These are phyloP conservation scores for Sporothrix brunneoviolacea DNA, from an alignment of 2,329 filamentous ascomycete genomes.

Conservation along the genomic window DNA sequence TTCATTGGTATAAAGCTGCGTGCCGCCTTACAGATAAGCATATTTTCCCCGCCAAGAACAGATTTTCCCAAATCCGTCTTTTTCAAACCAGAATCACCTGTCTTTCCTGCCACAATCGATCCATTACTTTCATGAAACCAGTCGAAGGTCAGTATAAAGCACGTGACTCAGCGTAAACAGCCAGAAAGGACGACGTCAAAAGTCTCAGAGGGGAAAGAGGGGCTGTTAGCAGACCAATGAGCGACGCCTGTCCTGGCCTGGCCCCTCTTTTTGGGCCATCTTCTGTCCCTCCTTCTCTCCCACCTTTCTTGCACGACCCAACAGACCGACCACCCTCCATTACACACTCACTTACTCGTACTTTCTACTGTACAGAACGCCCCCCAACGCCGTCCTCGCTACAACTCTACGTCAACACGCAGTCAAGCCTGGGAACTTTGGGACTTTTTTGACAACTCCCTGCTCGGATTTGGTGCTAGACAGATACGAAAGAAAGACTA, in stretches of 20 bases:
- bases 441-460: too few relatives aligned
- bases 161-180: constrained; percentile 7
- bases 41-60: too few relatives aligned
- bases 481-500: background rate
- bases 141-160: constrained; percentile 1
- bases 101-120: background rate
- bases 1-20: too few relatives aligned
- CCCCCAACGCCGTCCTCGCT: too few relatives aligned
- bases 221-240: constrained; percentile 7
- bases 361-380: background rate
- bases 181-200: background rate
- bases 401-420: too few relatives aligned
- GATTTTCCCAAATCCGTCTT: constrained; percentile 1
- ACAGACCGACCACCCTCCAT: constrained; percentile 8
- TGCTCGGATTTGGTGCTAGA: too few relatives aligned
- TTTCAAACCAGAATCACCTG: background rate
- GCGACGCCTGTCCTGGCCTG: background rate
- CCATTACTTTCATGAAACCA: background rate
- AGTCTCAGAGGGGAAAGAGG: background rate
- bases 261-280: constrained; percentile 1
- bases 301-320: background rate
- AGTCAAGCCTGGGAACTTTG: too few relatives aligned
- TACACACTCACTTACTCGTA: background rate
- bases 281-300: constrained; percentile 1
- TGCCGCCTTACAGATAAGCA: too few relatives aligned